These are phyloP conservation scores for Tetraselmis striata DNA, from an alignment of 139 green algal species.

Conservation along the genomic window DNA sequence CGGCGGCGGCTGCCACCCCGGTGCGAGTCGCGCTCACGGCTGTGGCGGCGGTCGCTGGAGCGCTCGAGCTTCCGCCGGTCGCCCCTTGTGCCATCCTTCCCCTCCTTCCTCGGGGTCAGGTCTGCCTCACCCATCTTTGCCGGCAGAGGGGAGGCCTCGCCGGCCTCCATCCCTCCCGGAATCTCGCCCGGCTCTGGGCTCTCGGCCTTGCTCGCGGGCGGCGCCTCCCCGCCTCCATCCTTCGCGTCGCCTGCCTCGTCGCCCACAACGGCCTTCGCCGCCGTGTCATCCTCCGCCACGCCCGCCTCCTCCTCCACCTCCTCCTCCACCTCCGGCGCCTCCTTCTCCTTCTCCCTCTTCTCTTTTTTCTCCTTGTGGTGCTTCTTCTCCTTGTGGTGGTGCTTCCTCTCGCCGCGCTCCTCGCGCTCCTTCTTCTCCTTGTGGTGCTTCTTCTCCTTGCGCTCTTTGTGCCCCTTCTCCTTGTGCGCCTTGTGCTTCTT, in stretches of 20 bases:
- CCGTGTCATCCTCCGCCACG: no score
- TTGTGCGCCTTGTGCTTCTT: conserved; percentile 9
- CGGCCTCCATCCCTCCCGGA: neutral
- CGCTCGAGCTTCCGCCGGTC: neutral
- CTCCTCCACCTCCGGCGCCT: neutral
- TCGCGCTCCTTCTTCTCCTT: conserved; percentile 8
- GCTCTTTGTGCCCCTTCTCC: conserved; percentile 8
- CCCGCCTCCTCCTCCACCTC: no score
- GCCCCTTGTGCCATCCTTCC: neutral
- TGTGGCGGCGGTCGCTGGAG: neutral
- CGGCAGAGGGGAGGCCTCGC: neutral
- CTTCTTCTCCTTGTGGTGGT: conserved; percentile 4
- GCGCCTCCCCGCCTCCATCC: no score
- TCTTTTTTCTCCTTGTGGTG: conserved; percentile 4
- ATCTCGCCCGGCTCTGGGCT: neutral
- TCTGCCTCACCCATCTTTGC: neutral
- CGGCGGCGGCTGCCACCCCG: no score
- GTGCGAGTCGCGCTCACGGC: no score
- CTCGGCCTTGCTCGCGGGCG: neutral
- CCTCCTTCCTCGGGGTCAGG: neutral
- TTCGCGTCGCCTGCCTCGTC: no score
- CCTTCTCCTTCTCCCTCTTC: neutral
- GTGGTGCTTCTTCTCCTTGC: conserved; percentile 1
- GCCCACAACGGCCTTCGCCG: no score
- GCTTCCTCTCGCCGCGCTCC: neutral